phyloP scores from a whole-genome alignment of 179 eudicot genomes.

The Spinacia oleracea region DNA sequence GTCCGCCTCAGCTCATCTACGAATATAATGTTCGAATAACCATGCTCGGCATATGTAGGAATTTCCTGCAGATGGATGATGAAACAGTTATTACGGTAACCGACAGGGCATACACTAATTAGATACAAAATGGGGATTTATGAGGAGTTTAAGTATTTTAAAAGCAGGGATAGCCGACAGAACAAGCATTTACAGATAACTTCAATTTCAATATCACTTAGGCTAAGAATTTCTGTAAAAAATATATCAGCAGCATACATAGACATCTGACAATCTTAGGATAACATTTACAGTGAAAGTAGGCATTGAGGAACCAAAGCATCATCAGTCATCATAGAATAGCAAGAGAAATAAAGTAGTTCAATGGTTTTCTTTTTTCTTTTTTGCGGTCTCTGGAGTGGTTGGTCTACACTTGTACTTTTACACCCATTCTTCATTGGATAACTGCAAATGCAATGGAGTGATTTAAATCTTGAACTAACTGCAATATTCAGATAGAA shows the following conservation, averaged over 20 bases:
- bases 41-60: constrained; percentile 78
- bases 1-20: constrained; percentile 98
- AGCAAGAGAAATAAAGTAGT: no score
- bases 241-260: background rate
- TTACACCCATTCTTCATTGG: background rate
- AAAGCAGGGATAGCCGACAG: background rate
- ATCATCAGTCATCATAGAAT: no score
- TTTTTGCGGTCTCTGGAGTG: no score
- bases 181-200: background rate
- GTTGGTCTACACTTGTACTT: background rate
- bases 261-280: no score
- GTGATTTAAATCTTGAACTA: no score
- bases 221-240: background rate
- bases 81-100: background rate
- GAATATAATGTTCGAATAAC: constrained; percentile 90
- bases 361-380: no score
- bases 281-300: no score
- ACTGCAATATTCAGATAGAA: no score
- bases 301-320: no score
- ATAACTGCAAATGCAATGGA: constrained; percentile 2
- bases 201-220: background rate
- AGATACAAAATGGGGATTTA: background rate
- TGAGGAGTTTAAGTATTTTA: background rate
- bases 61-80: constrained; percentile 61
- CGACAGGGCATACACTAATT: background rate